phyloP scores from a whole-genome alignment of 2,329 filamentous ascomycete genomes.

The Hymenoscyphus scutula region DNA sequence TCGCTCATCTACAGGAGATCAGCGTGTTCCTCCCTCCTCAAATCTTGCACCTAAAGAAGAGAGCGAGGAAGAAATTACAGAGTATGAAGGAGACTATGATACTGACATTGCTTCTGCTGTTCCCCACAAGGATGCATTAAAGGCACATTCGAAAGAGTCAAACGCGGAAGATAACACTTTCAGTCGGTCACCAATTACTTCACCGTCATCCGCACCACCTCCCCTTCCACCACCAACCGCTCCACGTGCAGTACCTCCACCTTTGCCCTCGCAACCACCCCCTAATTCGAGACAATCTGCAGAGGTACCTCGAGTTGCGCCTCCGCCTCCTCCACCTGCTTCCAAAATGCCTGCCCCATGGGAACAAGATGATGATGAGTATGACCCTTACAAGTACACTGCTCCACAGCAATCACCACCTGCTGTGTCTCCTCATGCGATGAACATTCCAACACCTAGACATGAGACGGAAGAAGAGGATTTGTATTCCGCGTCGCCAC shows the following conservation, averaged over 20 bases:
- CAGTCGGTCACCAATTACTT: conserved; percentile 44
- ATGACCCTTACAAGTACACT: conserved; percentile 64
- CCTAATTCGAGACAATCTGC: conserved; percentile 56
- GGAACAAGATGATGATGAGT: conserved; percentile 67
- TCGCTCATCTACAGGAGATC: conserved; percentile 59
- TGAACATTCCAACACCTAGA: conserved; percentile 22
- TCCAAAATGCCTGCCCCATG: conserved; percentile 41
- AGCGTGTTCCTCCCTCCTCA: conserved; percentile 44
- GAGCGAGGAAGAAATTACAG: conserved; percentile 77
- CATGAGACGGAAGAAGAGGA: conserved; percentile 32
- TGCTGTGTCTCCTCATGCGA: conserved; percentile 10
- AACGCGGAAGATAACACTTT: conserved; percentile 69
- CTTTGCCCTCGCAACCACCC: conserved; percentile 60
- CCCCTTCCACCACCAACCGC: conserved; percentile 52
- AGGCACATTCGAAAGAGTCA: conserved; percentile 73
- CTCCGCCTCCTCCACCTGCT: conserved; percentile 47
- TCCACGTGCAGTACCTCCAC: conserved; percentile 62
- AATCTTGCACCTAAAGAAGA: conserved; percentile 50
- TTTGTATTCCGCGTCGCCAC: conserved; percentile 37
- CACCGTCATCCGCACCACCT: conserved; percentile 44
- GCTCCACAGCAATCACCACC: conserved; percentile 33
- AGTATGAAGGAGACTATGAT: conserved; percentile 97
- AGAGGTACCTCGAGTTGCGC: conserved; percentile 68
- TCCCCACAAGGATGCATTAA: conserved; percentile 91
- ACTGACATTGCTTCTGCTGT: conserved; percentile 93